These are phyloP conservation scores for Xerocomellus dryophilus DNA, from an alignment of 768 basidiomycete species.

Conservation along the genomic window DNA sequence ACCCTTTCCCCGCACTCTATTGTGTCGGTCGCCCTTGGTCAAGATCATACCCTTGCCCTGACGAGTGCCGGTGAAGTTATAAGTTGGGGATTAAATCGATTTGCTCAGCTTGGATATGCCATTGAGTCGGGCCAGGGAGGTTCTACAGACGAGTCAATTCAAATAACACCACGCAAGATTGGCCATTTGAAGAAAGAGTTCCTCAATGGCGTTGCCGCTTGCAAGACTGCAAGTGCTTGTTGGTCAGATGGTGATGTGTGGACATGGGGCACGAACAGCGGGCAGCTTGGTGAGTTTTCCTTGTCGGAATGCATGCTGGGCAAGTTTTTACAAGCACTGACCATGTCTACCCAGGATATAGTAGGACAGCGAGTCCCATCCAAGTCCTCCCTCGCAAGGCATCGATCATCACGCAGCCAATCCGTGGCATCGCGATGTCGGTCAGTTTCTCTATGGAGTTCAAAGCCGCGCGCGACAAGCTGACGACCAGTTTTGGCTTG, in stretches of 20 bases:
- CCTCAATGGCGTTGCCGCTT: conserved; percentile 81
- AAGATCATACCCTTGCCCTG: conserved; percentile 90
- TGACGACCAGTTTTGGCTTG: background rate
- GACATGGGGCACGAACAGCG: conserved; percentile 92
- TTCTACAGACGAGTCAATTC: conserved; percentile 68
- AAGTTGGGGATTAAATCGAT: conserved; percentile 90
- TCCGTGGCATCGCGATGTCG: conserved; percentile 71
- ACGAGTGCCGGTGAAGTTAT: conserved; percentile 79
- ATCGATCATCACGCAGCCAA: conserved; percentile 67
- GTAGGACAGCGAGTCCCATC: conserved; percentile 66
- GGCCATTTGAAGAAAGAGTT: conserved; percentile 75
- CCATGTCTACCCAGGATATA: conserved; percentile 55
- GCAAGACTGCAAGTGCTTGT: conserved; percentile 82
- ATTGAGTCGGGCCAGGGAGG: conserved; percentile 54
- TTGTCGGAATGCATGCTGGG: background rate
- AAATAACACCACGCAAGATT: conserved; percentile 72
- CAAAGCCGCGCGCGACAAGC: background rate
- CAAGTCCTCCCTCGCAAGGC: conserved; percentile 80
- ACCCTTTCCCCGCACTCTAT: conserved; percentile 55
- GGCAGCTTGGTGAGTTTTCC: conserved; percentile 70
- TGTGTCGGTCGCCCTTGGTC: conserved; percentile 74
- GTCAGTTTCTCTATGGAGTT: conserved; percentile 40
- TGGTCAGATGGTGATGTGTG: conserved; percentile 74
- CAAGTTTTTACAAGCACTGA: background rate
- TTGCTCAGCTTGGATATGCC: conserved; percentile 83